Evolutionary conservation across 2,329 filamentous ascomycete genomes (phyloP), one percentile per base, ranked within the genome.

Genomic region (Tolypocladium amazonense): DNA sequence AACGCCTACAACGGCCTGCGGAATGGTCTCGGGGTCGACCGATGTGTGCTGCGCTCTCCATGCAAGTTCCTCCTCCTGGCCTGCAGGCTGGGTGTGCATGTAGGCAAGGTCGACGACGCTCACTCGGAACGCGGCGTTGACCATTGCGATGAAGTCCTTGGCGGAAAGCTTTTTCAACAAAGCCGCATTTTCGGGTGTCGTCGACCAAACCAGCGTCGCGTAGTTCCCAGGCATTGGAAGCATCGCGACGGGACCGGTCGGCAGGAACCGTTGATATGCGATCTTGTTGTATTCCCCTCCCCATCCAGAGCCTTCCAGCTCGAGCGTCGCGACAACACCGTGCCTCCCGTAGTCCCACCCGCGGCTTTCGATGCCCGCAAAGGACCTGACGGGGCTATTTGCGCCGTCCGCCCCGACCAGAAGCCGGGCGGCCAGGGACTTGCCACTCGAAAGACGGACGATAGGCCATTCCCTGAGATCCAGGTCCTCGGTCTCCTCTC

Each of bases 331-430:
- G 23, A 99, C 94, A 3, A 99, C 84, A 20, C 94, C 94, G 69
- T 96, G 89, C 45, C 92, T 84, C 57, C 85, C 82, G 73, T 99
- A 99, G 74, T 97, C 94, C 90, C 94, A 99, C 27, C 95, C 94
- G 25, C 87, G 83, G 59, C 88, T 90, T 52, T 87, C 80, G 66
- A 99, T 97, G 57, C 87, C 88, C 4, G 93, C 92, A 72, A 97
- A 99, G 0, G 86, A 81, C 45, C 94, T 86, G 18, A 99, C 94
- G 2, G 93, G 94, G 67, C 90, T 96, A 73, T 97, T 97, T 50
- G 91, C 91, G 20, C 94, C 94, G 68, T 99, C 94, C 3, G 94
- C 95, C 1, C 94, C 94, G 12, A 99, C 86, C 2, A 99, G 81
- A 1, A 99, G 81, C 53, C 94, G 84, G 1, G 94, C 92, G 39